These are phyloP conservation scores for Gnomoniopsis smithogilvyi DNA, from an alignment of 2,329 filamentous ascomycete species.

Conservation along the genomic window DNA sequence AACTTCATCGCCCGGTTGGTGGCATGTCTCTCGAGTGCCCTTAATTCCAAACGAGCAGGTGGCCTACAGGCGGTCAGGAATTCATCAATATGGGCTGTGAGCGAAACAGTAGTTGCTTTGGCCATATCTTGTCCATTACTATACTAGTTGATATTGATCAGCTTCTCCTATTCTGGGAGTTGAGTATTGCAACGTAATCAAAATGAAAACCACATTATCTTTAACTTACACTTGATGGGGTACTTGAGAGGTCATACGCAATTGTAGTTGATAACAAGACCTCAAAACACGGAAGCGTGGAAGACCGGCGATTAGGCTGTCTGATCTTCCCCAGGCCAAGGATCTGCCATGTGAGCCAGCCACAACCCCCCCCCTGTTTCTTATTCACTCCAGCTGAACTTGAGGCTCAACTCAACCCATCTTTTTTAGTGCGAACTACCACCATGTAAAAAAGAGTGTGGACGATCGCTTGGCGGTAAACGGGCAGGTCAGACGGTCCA, in stretches of 20 bases:
- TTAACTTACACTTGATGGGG: not conserved
- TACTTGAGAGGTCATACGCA: not conserved
- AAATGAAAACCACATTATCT: not conserved
- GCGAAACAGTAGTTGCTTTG: too few species aligned
- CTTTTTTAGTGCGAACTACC: not conserved
- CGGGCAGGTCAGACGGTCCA: conserved; percentile 1
- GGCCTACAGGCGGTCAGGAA: too few species aligned
- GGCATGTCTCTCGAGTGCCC: not conserved
- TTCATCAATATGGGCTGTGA: too few species aligned
- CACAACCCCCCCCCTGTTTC: not conserved
- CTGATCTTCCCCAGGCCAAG: conserved; percentile 10
- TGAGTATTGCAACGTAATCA: too few species aligned
- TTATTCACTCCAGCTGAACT: not conserved
- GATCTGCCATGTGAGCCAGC: not conserved
- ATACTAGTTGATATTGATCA: too few species aligned
- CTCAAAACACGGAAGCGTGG: conserved; percentile 13
- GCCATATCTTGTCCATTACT: too few species aligned
- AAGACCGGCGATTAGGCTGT: conserved; percentile 9
- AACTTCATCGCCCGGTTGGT: not conserved
- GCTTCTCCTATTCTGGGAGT: too few species aligned
- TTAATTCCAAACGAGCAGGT: too few species aligned
- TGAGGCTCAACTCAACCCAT: not conserved
- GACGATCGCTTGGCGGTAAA: not conserved
- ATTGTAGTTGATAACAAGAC: too few species aligned
- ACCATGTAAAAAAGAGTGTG: too few species aligned